Conservation (phyloP, 169 alveolate species). For the Babesia ovis region DNA sequence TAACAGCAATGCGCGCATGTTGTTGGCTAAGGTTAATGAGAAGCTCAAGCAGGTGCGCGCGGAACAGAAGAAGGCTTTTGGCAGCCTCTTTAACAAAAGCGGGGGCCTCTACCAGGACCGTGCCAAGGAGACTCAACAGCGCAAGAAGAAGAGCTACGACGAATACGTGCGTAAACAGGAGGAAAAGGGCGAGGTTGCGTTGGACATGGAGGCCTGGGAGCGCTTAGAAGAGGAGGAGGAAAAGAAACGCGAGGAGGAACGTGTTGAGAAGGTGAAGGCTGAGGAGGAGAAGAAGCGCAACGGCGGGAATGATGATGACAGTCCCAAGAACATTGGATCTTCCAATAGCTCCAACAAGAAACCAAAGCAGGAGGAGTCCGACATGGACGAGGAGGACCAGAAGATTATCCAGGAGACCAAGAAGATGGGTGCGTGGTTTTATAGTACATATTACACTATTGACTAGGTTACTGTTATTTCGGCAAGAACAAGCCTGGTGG, state of each 20-base stretch:
- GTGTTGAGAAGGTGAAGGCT: conserved; percentile 57
- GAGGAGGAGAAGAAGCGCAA: conserved; percentile 47
- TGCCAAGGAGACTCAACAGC: conserved; percentile 72
- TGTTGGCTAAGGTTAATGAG: conserved; percentile 28
- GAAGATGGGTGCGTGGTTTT: conserved; percentile 74
- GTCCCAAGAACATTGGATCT: conserved; percentile 17
- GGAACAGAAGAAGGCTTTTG: conserved; percentile 73
- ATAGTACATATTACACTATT: background rate
- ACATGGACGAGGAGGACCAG: conserved; percentile 83
- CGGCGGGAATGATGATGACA: conserved; percentile 18
- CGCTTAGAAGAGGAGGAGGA: conserved; percentile 59
- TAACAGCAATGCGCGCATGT: conserved; percentile 50
- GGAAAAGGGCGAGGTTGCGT: conserved; percentile 72
- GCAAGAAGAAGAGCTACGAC: conserved; percentile 72
- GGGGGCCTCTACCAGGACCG: conserved; percentile 82
- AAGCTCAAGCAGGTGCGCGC: conserved; percentile 17
- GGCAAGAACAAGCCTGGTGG: conserved; percentile 72
- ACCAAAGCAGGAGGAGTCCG: conserved; percentile 62
- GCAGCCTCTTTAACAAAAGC: conserved; percentile 78
- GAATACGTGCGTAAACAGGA: conserved; percentile 61
- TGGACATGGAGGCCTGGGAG: conserved; percentile 72
- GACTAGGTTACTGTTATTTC: conserved; percentile 80
- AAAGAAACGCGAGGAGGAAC: conserved; percentile 57
- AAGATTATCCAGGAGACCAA: conserved; percentile 82
- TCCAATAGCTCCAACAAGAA: conserved; percentile 28